These are phyloP conservation scores for Acorus gramineus DNA, from an alignment of 106 monocot genomes.

Conservation along the genomic window DNA sequence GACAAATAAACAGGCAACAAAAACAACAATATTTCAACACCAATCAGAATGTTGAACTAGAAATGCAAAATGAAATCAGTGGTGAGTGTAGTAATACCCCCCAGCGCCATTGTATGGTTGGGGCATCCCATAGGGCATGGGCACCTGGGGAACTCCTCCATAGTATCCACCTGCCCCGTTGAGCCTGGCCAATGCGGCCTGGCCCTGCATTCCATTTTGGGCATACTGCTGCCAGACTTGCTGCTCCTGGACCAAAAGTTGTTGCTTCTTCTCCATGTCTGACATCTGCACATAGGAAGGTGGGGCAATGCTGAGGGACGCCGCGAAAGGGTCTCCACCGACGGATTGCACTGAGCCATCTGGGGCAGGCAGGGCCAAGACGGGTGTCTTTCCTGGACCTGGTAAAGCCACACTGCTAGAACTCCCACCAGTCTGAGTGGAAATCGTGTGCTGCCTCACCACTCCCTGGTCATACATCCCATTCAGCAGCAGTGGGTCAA, in stretches of 20 bases:
- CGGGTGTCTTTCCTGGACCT: constrained; percentile 18
- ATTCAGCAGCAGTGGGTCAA: constrained; percentile 58
- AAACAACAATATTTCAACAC: no score
- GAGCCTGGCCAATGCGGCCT: constrained; percentile 24
- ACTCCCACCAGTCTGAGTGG: constrained; percentile 42
- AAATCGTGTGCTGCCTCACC: constrained; percentile 49
- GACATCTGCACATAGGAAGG: constrained; percentile 89
- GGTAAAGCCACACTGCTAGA: constrained; percentile 71
- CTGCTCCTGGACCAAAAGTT: constrained; percentile 62
- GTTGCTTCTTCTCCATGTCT: constrained; percentile 85
- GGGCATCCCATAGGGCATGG: constrained; percentile 41
- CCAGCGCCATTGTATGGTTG: constrained; percentile 7
- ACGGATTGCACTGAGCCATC: constrained; percentile 53
- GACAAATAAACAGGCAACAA: no score
- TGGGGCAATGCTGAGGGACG: constrained; percentile 53
- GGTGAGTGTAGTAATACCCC: constrained; percentile 25
- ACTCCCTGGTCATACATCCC: constrained; percentile 84
- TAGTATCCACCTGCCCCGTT: constrained; percentile 4
- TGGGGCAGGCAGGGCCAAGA: constrained; percentile 72
- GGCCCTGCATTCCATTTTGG: constrained; percentile 73
- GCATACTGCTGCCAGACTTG: constrained; percentile 71
- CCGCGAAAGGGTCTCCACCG: constrained; percentile 63
- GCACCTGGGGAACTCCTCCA: constrained; percentile 4
- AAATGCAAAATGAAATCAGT: constrained; percentile 5
- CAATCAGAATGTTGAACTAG: no score